These are phyloP conservation scores for Epichloe scottii DNA, from an alignment of 2,329 filamentous ascomycete species.

Conservation along the genomic window DNA sequence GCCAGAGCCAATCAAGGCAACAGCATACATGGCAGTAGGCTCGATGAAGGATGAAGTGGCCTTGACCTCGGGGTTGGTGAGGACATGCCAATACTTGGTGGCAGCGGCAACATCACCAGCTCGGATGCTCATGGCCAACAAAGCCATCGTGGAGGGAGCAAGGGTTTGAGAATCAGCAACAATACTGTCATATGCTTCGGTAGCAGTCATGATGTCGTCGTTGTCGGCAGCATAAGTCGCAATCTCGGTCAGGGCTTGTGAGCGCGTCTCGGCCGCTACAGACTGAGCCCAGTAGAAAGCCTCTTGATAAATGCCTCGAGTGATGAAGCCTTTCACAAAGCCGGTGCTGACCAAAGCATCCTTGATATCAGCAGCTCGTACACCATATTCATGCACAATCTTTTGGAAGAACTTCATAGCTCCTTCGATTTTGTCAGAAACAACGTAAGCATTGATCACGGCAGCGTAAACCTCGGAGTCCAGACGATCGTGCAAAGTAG, in stretches of 20 bases:
- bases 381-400: slow-evolving; percentile 52
- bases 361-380: slow-evolving; percentile 50
- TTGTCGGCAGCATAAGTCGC: slow-evolving; percentile 70
- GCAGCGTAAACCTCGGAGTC: slow-evolving; percentile 82
- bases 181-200: slow-evolving; percentile 51
- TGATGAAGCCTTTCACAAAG: slow-evolving; percentile 66
- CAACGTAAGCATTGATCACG: slow-evolving; percentile 80
- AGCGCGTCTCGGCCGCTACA: slow-evolving; percentile 45
- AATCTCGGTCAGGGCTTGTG: slow-evolving; percentile 57
- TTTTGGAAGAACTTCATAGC: slow-evolving; percentile 77
- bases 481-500: slow-evolving; percentile 55
- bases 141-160: slow-evolving; percentile 56
- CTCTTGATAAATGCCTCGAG: slow-evolving; percentile 56
- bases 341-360: slow-evolving; percentile 60
- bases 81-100: slow-evolving; percentile 65
- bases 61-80: slow-evolving; percentile 49
- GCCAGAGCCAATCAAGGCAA: slow-evolving; percentile 76
- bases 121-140: slow-evolving; percentile 78
- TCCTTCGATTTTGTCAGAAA: slow-evolving; percentile 66
- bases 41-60: slow-evolving; percentile 61
- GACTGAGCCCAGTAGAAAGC: slow-evolving; percentile 62
- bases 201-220: slow-evolving; percentile 56
- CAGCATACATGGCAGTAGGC: slow-evolving; percentile 79
- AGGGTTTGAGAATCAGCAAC: slow-evolving; percentile 35
- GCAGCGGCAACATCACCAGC: slow-evolving; percentile 67